Conservation (phyloP, 176 grass and related monocot genomes). For the Zoysia pacifica region DNA sequence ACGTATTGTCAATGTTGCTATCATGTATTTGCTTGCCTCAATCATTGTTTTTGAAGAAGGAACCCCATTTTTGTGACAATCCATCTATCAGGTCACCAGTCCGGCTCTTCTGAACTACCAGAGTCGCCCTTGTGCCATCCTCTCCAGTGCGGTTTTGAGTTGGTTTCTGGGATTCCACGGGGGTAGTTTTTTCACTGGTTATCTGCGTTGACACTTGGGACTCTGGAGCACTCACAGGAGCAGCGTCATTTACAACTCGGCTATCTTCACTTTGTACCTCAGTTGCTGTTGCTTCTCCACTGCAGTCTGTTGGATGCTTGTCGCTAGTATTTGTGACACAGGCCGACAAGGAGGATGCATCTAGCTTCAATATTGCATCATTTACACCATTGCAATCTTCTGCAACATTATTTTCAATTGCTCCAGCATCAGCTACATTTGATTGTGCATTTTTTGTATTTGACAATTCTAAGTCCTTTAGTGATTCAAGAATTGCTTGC, state of each 20-base stretch:
- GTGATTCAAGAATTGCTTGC: conserved; percentile 87
- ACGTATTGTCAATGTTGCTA: conserved; percentile 30
- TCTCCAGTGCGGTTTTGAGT: conserved; percentile 38
- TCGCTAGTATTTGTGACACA: conserved; percentile 5
- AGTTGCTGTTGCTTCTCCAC: conserved; percentile 26
- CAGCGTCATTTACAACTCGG: not conserved
- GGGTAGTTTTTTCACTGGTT: conserved; percentile 29
- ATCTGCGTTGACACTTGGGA: conserved; percentile 30
- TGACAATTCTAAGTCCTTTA: conserved; percentile 77
- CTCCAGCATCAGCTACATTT: conserved; percentile 36
- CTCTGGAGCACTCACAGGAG: conserved; percentile 24
- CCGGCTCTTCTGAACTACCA: conserved; percentile 83
- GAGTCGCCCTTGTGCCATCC: conserved; percentile 78
- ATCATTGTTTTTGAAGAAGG: conserved; percentile 79
- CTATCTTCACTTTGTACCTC: conserved; percentile 34
- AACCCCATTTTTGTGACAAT: conserved; percentile 75
- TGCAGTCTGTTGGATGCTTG: conserved; percentile 20
- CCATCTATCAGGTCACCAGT: conserved; percentile 69
- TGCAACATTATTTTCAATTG: conserved; percentile 29
- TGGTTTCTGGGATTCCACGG: conserved; percentile 40
- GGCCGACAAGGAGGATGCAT: conserved; percentile 17
- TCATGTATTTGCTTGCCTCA: conserved; percentile 23
- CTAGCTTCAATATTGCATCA: conserved; percentile 26
- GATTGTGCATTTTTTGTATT: conserved; percentile 47
- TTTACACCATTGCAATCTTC: conserved; percentile 30